Evolutionary conservation across 371 early-diverging fungal genomes (phyloP), one percentile per base, ranked within the genome.

Genomic region (Funneliformis caledonium): DNA sequence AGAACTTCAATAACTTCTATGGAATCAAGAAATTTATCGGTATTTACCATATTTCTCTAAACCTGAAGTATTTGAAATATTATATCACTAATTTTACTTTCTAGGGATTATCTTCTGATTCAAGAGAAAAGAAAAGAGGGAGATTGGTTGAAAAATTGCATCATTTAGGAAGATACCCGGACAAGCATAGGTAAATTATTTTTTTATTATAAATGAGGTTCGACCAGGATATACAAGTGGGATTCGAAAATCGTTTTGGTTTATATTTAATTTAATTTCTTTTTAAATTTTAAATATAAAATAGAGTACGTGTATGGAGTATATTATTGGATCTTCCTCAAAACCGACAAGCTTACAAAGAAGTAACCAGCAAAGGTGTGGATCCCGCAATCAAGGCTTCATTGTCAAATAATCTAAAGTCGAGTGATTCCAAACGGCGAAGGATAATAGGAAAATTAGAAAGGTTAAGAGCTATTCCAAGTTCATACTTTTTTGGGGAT

Each of bases 241-340:
- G 37, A 37, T 37, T 37, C 37, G 37, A 37, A 37, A 37, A 37
- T 8, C 22, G 3, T 65, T 33, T 33, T 47, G 19, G 16, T 6
- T 45, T 42, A 6, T n/a, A 72, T 19, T 12, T 31, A 12, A 42
- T 19, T 47, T 72, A 31, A 48, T 31, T 26, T 26, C 4, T 56
- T 72, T 19, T 33, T n/a, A 3, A 16, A 45, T 26, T n/a, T 31
- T 68, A 45, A 22, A 31, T 43, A 4, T 16, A 12, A n/a, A 45
- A 42, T 9, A 72, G 72, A 45, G 16, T 48, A n/a, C 72, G 50
- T 16, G 47, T 72, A n/a, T 72, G 72, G 72, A n/a, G 72, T 72
- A 72, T 26, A 42, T 45, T 72, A 72, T 26, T 72, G 7, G 48
- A 22, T 45, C 12, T 72, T n/a, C 72, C 72, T 45, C 16, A 42